phyloP scores from a whole-genome alignment of 345 rosid genomes.

The Hibiscus mutabilis region DNA sequence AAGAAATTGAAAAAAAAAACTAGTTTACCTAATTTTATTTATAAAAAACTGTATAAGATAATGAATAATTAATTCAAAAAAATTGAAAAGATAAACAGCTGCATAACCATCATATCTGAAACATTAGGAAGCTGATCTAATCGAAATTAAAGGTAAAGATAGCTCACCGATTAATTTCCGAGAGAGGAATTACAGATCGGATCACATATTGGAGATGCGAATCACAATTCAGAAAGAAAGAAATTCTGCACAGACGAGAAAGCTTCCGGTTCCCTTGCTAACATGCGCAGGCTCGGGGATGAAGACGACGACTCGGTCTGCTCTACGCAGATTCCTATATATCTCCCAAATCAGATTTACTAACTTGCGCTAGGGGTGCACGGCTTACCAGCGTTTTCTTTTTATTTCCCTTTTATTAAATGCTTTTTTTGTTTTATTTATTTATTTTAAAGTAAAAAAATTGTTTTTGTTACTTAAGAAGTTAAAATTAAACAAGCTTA shows the following conservation, averaged over 20 bases:
- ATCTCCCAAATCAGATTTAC: neutral
- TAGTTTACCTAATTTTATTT: neutral
- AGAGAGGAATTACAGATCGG: neutral
- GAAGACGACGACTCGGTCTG: neutral
- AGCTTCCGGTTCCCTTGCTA: neutral
- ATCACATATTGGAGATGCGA: neutral
- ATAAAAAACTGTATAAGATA: neutral
- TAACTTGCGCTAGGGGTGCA: neutral
- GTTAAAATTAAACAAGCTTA: too few species aligned
- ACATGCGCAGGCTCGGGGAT: neutral
- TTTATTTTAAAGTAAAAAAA: too few species aligned
- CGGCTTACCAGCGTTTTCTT: neutral
- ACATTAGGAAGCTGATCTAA: neutral
- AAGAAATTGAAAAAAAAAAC: neutral
- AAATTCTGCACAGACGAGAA: neutral
- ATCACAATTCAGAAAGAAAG: neutral
- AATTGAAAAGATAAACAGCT: neutral
- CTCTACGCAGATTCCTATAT: neutral
- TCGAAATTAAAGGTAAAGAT: neutral
- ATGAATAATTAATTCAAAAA: neutral
- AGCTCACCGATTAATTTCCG: constrained; percentile 10
- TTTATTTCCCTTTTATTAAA: neutral
- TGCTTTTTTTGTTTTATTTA: too few species aligned
- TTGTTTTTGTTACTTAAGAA: too few species aligned
- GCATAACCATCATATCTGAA: neutral